Conservation (phyloP, 345 rosid genomes). For the Sapria himalayana region DNA sequence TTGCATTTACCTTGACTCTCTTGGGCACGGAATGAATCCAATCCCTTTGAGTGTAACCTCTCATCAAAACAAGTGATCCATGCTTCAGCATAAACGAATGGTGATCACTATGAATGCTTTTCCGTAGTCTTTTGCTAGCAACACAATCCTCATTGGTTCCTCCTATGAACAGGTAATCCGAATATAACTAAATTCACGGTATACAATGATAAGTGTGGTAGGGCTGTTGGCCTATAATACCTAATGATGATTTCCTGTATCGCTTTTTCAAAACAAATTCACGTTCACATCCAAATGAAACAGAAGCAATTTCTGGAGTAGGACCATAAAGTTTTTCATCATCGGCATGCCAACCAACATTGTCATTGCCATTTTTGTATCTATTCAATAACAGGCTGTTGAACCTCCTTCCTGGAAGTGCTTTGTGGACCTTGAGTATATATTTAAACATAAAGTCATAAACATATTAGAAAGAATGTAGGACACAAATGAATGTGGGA, state of each 20-base stretch:
- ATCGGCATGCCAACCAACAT: slow-evolving; percentile 83
- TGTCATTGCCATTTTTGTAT: slow-evolving; percentile 52
- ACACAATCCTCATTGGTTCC: slow-evolving; percentile 26
- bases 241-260: slow-evolving; percentile 20
- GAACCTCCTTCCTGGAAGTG: slow-evolving; percentile 57
- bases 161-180: slow-evolving; percentile 7
- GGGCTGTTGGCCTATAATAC: slow-evolving; percentile 17
- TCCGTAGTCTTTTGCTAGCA: slow-evolving; percentile 30
- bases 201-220: too few relatives aligned
- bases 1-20: slow-evolving; percentile 39
- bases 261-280: slow-evolving; percentile 63
- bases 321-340: slow-evolving; percentile 62
- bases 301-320: slow-evolving; percentile 57
- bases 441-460: slow-evolving; percentile 6
- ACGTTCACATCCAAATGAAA: slow-evolving; percentile 79
- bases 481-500: not conserved
- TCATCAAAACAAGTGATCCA: slow-evolving; percentile 73
- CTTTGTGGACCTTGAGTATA: slow-evolving; percentile 36
- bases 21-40: slow-evolving; percentile 87
- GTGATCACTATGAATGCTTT: slow-evolving; percentile 18
- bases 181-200: too few relatives aligned
- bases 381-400: slow-evolving; percentile 74
- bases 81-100: slow-evolving; percentile 43
- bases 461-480: not conserved
- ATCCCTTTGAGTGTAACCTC: slow-evolving; percentile 67